phyloP scores from a whole-genome alignment of 2,329 filamentous ascomycete species.

The Apiospora kogelbergensis region DNA sequence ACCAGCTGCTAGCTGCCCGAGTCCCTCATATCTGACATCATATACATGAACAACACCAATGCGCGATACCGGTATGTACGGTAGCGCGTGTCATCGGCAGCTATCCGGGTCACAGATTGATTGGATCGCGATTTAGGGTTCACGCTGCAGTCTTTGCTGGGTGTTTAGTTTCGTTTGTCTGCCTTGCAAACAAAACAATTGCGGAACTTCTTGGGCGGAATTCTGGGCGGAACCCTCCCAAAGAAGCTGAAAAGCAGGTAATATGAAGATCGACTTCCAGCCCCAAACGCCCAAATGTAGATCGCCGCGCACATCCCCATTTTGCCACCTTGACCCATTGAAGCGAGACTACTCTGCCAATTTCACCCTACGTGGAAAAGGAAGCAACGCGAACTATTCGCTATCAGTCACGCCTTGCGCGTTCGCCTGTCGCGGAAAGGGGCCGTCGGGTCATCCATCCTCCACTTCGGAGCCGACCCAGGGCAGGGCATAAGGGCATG shows the following conservation, averaged over 20 bases:
- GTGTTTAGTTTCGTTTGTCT: not conserved
- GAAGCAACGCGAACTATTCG: not conserved
- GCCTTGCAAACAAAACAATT: not conserved
- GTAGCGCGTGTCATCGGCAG: slow-evolving; percentile 1
- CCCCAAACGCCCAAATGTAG: not conserved
- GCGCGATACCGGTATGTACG: not conserved
- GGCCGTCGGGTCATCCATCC: not conserved
- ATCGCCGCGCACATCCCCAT: not conserved
- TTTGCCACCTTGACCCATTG: not conserved
- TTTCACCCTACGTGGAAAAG: not conserved
- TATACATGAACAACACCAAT: not conserved
- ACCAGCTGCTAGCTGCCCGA: not conserved
- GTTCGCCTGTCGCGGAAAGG: not conserved
- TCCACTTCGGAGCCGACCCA: not conserved
- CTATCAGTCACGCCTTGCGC: not conserved
- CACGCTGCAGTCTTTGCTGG: not conserved
- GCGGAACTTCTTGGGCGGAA: not conserved
- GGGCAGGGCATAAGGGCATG: not conserved
- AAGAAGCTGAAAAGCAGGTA: not conserved
- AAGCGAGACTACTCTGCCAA: not conserved
- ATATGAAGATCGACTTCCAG: not conserved
- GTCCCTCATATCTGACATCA: not conserved
- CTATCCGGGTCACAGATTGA: not conserved
- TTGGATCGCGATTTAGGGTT: not conserved
- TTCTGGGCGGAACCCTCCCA: not conserved